These are phyloP conservation scores for Trypanosoma mega DNA, from an alignment of 208 protist species.

Conservation along the genomic window DNA sequence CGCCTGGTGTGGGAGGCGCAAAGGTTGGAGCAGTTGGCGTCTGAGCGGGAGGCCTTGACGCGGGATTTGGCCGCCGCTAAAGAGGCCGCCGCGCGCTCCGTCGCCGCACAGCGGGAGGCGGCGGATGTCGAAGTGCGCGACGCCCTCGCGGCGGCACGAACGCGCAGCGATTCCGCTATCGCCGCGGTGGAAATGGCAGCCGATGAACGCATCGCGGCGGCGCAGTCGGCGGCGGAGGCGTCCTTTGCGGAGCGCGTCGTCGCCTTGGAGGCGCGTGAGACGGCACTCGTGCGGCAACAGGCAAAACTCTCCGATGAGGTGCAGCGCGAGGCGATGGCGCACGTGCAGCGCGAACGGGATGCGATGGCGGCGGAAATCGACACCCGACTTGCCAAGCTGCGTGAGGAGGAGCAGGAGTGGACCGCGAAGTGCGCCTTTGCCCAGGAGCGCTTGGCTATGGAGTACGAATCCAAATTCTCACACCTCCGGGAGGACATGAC, in stretches of 20 bases:
- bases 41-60: neutral
- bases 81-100: conserved; percentile 1
- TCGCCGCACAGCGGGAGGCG: conserved; percentile 9
- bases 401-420: conserved; percentile 26
- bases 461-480: conserved; percentile 12
- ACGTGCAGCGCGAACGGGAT: conserved; percentile 17
- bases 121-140: neutral
- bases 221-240: conserved; percentile 23
- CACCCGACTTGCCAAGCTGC: conserved; percentile 5
- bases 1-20: conserved; percentile 24
- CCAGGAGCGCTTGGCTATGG: conserved; percentile 5
- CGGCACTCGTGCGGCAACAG: conserved; percentile 20
- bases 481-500: conserved; percentile 18
- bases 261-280: conserved; percentile 29
- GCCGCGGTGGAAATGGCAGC: conserved; percentile 8
- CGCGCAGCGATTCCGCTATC: conserved; percentile 9
- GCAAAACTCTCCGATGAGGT: conserved; percentile 4
- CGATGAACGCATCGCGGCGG: conserved; percentile 13
- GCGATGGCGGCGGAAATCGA: conserved; percentile 15
- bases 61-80: conserved; percentile 18
- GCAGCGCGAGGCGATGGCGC: conserved; percentile 16
- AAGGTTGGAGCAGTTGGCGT: conserved; percentile 18
- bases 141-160: conserved; percentile 22
- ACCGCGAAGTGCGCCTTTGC: conserved; percentile 7
- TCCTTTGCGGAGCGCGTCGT: conserved; percentile 23